phyloP scores from a whole-genome alignment of 805 yeast genomes.

The Spathaspora arborariae region DNA sequence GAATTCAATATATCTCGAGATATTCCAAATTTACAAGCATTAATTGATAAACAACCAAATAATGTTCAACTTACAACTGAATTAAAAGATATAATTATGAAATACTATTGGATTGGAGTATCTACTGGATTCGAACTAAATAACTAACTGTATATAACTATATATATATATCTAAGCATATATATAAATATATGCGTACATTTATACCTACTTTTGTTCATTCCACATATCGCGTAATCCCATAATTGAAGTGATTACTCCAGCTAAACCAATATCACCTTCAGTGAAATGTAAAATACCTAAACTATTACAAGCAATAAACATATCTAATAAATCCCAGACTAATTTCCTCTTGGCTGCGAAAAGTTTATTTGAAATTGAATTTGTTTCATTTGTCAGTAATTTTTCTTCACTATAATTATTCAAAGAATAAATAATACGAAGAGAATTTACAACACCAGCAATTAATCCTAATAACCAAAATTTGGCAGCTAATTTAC shows the following conservation, averaged over 20 bases:
- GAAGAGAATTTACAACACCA: slow-evolving; percentile 54
- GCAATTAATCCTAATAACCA: slow-evolving; percentile 75
- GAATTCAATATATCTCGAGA: slow-evolving; percentile 6
- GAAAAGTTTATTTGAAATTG: slow-evolving; percentile 34
- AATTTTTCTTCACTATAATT: slow-evolving; percentile 13
- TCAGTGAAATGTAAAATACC: slow-evolving; percentile 61
- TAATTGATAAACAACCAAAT: slow-evolving; percentile 16
- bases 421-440: slow-evolving; percentile 8
- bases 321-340: slow-evolving; percentile 73
- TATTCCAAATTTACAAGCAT: slow-evolving; percentile 13
- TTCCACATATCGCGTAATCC: slow-evolving; percentile 76
- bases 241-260: slow-evolving; percentile 73
- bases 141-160: slow-evolving; percentile 2
- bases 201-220: background rate
- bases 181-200: slow-evolving; percentile 1
- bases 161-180: background rate
- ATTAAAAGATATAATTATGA: slow-evolving; percentile 21
- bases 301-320: slow-evolving; percentile 72
- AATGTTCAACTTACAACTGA: slow-evolving; percentile 16
- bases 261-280: slow-evolving; percentile 80
- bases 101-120: slow-evolving; percentile 33
- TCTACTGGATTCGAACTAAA: slow-evolving; percentile 16
- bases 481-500: slow-evolving; percentile 60
- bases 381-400: slow-evolving; percentile 12
- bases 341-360: slow-evolving; percentile 58